Base-by-base conservation (phyloP, 495 filamentous ascomycete species). In the Aspergillus heteromorphus region DNA sequence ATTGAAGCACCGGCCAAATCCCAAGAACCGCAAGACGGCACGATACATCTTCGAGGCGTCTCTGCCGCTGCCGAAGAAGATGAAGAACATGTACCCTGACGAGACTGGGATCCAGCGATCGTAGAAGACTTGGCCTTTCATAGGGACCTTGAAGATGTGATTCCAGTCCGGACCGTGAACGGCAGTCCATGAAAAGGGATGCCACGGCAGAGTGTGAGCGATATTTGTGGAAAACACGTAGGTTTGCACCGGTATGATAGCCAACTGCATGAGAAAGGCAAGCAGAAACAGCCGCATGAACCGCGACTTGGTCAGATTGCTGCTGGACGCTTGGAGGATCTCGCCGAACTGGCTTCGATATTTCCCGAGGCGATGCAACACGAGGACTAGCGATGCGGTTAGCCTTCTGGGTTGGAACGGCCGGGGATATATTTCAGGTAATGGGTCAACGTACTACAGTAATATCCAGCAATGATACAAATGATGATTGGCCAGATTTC, bases 261-360 rank as follows among this genome's bases (percentile, higher is more conserved):
- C 55, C 34, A 89, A 14, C 11, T 95, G 74, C 68, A 95, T 77
- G 45, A 78, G 59, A 21, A 87, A 60, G n/a, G 87, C 76, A 60
- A 96, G 79, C 53, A 84, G 67, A 65, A 92, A 93, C 30, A 96
- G 83, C 50, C 92, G 88, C 34, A 87, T 61, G 68, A 89, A 92
- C 27, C 87, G 80, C 5, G 87, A 83, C 43, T 83, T 87, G 65
- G 65, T 87, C 61, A 75, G 69, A 47, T 66, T 80, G 52, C 74
- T 83, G 54, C 79, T 80, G 21, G 76, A 73, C 40, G 81, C 73
- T 20, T 65, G 66, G n/a, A 92, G 63, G 48, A 87, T 77, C 9
- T 73, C 65, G 1, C 72, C 72, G 48, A 91, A 88, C 30, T 82
- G 67, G 48, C 68, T 77, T 23, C 84, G 78, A 56, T 96, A 86